A percentile compares a stretch with the other conserved stretches of the same genome.
Conservation (phyloP, 768 basidiomycete genomes). For the Mycena latifolia region DNA sequence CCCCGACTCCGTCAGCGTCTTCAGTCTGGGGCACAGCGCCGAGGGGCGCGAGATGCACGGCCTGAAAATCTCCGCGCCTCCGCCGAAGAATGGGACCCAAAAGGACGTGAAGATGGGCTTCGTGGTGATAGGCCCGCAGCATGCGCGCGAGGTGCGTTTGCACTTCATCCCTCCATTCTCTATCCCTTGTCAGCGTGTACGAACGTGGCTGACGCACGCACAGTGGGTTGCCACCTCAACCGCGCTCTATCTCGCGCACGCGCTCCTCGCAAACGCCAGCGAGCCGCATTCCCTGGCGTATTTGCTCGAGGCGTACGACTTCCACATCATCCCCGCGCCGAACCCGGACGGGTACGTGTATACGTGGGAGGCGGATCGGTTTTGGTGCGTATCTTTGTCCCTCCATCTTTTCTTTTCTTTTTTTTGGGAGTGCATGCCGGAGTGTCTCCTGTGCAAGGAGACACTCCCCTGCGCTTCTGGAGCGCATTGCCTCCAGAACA, state of each 20-base stretch:
- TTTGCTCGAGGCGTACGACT: slow-evolving; percentile 70
- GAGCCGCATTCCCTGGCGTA: slow-evolving; percentile 59
- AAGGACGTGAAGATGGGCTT: slow-evolving; percentile 72
- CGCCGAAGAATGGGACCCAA: slow-evolving; percentile 25
- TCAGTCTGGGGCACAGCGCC: slow-evolving; percentile 66
- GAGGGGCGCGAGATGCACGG: slow-evolving; percentile 72
- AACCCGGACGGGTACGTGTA: slow-evolving; percentile 84
- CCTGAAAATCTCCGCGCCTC: slow-evolving; percentile 58
- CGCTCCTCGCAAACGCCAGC: slow-evolving; percentile 64
- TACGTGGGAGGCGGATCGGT: slow-evolving; percentile 77
- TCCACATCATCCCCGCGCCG: slow-evolving; percentile 75
- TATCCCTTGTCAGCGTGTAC: background rate
- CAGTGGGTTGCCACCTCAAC: slow-evolving; percentile 80
- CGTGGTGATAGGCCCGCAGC: slow-evolving; percentile 79
- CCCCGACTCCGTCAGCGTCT: slow-evolving; percentile 61
- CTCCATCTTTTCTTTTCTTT: background rate
- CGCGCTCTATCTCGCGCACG: slow-evolving; percentile 79
- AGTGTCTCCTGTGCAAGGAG: too few relatives aligned
- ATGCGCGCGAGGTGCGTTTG: slow-evolving; percentile 80
- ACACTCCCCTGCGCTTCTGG: too few relatives aligned
- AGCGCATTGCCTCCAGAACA: too few relatives aligned
- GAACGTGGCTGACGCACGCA: background rate
- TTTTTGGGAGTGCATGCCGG: too few relatives aligned
- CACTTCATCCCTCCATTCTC: too few relatives aligned
- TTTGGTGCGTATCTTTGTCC: slow-evolving; percentile 57